Evolutionary conservation across 805 yeast species (phyloP).

Genomic region (Lipomyces yamadae): DNA sequence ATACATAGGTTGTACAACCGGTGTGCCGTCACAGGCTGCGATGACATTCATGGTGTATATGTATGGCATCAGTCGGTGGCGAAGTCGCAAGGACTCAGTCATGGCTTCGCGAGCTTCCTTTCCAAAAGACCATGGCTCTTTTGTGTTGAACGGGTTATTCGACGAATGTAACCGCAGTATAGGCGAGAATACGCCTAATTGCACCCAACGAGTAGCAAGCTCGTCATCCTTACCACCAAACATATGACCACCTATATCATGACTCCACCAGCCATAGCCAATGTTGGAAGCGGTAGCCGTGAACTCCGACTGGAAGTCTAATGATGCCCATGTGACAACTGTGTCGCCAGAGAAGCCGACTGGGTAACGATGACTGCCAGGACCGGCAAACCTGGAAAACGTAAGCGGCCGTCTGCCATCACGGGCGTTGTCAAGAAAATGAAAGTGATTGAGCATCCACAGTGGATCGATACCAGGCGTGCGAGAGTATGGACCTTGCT

Average conservation of each 20-base stretch:
- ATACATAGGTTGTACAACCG: constrained; percentile 6
- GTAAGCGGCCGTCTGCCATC: constrained; percentile 8
- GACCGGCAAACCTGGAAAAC: constrained; percentile 4
- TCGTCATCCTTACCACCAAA: constrained; percentile 10
- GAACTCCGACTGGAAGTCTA: constrained; percentile 9
- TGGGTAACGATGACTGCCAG: constrained; percentile 7
- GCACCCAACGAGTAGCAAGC: constrained; percentile 11
- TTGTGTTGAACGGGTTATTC: constrained; percentile 11
- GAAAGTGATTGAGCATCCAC: constrained; percentile 10
- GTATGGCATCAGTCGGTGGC: constrained; percentile 7
- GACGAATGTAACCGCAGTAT: constrained; percentile 4
- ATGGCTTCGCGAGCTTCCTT: constrained; percentile 4
- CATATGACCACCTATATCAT: constrained; percentile 7
- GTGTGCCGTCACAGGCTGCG: constrained; percentile 4
- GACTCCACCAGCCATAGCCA: constrained; percentile 12
- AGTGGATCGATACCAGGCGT: constrained; percentile 5
- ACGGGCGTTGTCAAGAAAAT: constrained; percentile 3
- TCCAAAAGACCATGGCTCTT: constrained; percentile 9
- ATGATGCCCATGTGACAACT: constrained; percentile 7
- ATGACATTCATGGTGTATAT: constrained; percentile 5
- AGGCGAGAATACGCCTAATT: constrained; percentile 7
- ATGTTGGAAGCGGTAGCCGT: constrained; percentile 3
- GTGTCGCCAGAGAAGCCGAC: constrained; percentile 9
- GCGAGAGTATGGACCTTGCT: constrained; percentile 1
- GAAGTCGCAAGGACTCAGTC: constrained; percentile 6